Evolutionary conservation across 768 basidiomycete genomes (phyloP).

Genomic region (Collybiopsis luxurians): DNA sequence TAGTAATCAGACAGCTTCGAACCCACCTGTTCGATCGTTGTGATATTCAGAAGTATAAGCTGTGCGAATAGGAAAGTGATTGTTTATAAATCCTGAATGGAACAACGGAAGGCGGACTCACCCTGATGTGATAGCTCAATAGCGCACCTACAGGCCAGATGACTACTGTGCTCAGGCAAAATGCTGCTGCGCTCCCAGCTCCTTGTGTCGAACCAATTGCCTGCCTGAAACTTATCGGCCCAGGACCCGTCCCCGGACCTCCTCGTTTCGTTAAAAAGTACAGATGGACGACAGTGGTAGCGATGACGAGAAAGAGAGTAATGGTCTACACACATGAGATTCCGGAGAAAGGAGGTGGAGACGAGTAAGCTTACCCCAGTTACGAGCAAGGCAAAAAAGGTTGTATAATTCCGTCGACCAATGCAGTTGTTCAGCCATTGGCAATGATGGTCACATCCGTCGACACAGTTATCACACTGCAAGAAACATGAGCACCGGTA

Average conservation of each 20-base stretch:
- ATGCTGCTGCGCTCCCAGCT: slow-evolving; percentile 79
- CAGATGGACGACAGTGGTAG: slow-evolving; percentile 82
- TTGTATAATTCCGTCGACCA: slow-evolving; percentile 90
- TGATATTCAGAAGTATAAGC: slow-evolving; percentile 83
- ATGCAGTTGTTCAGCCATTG: slow-evolving; percentile 96
- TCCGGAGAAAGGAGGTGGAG: neutral
- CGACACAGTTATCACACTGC: slow-evolving; percentile 96
- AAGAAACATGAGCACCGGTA: neutral
- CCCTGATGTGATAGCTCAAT: slow-evolving; percentile 81
- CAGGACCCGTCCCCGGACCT: slow-evolving; percentile 17
- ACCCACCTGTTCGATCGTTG: slow-evolving; percentile 93
- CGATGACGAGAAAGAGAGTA: slow-evolving; percentile 71
- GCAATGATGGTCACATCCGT: slow-evolving; percentile 91
- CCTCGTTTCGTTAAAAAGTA: slow-evolving; percentile 54
- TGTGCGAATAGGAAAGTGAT: slow-evolving; percentile 24
- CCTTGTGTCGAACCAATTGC: slow-evolving; percentile 43
- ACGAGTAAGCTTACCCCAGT: slow-evolving; percentile 55
- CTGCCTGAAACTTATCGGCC: slow-evolving; percentile 43
- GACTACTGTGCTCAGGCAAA: slow-evolving; percentile 65
- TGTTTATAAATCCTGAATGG: neutral
- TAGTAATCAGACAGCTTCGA: neutral
- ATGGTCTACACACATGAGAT: slow-evolving; percentile 46
- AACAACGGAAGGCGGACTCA: slow-evolving; percentile 35
- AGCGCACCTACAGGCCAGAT: slow-evolving; percentile 84
- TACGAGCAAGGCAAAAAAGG: slow-evolving; percentile 85